Evolutionary conservation across 495 filamentous ascomycete genomes (phyloP).

Genomic region (Neohortaea acidophila): DNA sequence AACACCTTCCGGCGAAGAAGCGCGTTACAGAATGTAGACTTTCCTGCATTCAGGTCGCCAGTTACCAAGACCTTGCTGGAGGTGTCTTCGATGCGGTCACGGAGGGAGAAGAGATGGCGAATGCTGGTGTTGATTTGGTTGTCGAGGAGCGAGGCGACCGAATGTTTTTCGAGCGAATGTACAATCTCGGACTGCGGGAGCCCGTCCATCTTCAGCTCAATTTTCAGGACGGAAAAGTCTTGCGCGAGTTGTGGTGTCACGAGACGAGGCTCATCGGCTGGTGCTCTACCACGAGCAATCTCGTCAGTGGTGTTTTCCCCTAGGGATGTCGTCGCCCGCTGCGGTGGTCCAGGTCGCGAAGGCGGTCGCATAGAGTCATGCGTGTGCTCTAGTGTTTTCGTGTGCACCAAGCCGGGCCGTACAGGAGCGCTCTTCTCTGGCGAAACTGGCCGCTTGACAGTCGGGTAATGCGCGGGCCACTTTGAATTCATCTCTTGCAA

Average conservation of each 20-base stretch:
- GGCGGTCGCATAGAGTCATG: constrained; percentile 24
- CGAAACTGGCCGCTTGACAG: constrained; percentile 48
- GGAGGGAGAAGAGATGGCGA: constrained; percentile 69
- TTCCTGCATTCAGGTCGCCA: constrained; percentile 91
- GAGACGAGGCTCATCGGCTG: constrained; percentile 43
- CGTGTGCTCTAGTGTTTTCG: constrained; percentile 24
- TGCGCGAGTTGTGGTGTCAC: constrained; percentile 88
- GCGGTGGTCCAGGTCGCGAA: constrained; percentile 37
- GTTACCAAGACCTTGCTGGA: constrained; percentile 97
- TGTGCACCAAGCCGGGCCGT: constrained; percentile 27
- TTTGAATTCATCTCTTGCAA: constrained; percentile 76
- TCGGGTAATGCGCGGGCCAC: constrained; percentile 93
- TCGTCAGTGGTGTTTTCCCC: constrained; percentile 47
- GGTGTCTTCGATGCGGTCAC: constrained; percentile 91
- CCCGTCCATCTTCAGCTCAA: constrained; percentile 80
- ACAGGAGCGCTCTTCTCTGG: constrained; percentile 12
- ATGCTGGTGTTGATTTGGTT: constrained; percentile 87
- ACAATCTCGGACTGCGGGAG: constrained; percentile 80
- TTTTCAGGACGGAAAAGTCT: constrained; percentile 86
- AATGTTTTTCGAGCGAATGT: constrained; percentile 86
- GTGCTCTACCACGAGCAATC: constrained; percentile 51
- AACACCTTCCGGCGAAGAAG: constrained; percentile 79
- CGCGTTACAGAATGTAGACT: constrained; percentile 97
- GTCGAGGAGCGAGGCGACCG: constrained; percentile 77
- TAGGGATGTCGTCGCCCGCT: constrained; percentile 57